These are phyloP conservation scores for Nothophaeocryptopus gaeumannii DNA, from an alignment of 2,329 filamentous ascomycete genomes.

Conservation along the genomic window DNA sequence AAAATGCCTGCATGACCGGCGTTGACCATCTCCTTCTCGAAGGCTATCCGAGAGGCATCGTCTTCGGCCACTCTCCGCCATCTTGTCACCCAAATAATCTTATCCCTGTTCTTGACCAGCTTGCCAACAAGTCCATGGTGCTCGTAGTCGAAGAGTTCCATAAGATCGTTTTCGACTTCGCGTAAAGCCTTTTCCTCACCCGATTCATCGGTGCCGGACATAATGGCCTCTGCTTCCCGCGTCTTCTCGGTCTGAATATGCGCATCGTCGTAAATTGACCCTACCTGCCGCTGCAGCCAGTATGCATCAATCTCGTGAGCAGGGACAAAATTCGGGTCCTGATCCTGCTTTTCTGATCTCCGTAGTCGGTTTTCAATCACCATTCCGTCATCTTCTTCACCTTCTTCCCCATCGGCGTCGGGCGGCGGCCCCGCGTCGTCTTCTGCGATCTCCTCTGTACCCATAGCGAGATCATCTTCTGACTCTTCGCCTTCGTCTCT, in stretches of 20 bases:
- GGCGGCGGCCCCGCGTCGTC: slow-evolving; percentile 47
- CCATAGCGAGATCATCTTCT: slow-evolving; percentile 61
- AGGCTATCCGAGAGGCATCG: slow-evolving; percentile 65
- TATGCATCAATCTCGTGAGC: slow-evolving; percentile 94
- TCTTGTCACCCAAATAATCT: slow-evolving; percentile 91
- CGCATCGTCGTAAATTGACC: slow-evolving; percentile 81
- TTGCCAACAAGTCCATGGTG: slow-evolving; percentile 89
- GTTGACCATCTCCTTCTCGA: slow-evolving; percentile 89
- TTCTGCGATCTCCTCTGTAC: slow-evolving; percentile 34
- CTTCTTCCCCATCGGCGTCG: slow-evolving; percentile 48
- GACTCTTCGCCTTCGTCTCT: slow-evolving; percentile 76
- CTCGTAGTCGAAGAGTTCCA: slow-evolving; percentile 97
- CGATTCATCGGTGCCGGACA: slow-evolving; percentile 69
- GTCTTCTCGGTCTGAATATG: slow-evolving; percentile 94
- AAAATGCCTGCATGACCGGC: slow-evolving; percentile 83
- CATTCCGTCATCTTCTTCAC: slow-evolving; percentile 74
- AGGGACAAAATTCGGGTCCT: slow-evolving; percentile 61
- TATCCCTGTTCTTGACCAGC: slow-evolving; percentile 86
- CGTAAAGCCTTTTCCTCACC: slow-evolving; percentile 81
- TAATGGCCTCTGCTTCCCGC: slow-evolving; percentile 73
- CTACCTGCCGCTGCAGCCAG: slow-evolving; percentile 93
- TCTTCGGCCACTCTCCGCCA: slow-evolving; percentile 80
- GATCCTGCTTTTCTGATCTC: slow-evolving; percentile 48
- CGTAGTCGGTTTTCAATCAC: slow-evolving; percentile 69
- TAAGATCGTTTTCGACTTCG: slow-evolving; percentile 96